Evolutionary conservation across 768 basidiomycete genomes (phyloP).

Genomic region (Pleurotus platypus): DNA sequence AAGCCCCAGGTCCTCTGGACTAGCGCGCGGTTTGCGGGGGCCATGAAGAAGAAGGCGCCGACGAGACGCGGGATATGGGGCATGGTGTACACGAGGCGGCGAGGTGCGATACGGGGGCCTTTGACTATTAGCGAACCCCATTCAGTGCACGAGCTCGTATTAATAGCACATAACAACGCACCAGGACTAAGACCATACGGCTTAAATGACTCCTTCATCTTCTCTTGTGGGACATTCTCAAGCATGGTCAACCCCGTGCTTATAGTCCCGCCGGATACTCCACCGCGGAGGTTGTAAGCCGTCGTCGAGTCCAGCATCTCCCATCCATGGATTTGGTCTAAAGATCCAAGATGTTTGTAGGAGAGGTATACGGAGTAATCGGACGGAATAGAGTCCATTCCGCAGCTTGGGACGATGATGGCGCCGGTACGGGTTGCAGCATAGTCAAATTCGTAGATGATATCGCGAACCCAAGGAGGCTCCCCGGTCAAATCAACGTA

Average conservation of each 20-base stretch:
- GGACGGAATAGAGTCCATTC: slow-evolving; percentile 74
- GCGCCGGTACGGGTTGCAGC: slow-evolving; percentile 65
- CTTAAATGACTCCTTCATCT: slow-evolving; percentile 22
- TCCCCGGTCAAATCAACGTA: slow-evolving; percentile 88
- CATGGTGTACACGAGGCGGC: slow-evolving; percentile 32
- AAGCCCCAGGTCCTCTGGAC: slow-evolving; percentile 48
- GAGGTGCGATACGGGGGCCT: slow-evolving; percentile 11
- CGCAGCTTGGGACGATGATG: slow-evolving; percentile 77
- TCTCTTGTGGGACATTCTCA: slow-evolving; percentile 35
- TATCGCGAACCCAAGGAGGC: slow-evolving; percentile 57
- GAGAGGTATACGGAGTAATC: slow-evolving; percentile 69
- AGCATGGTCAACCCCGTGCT: slow-evolving; percentile 31
- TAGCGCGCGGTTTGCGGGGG: slow-evolving; percentile 32
- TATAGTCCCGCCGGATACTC: slow-evolving; percentile 65
- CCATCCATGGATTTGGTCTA: neutral
- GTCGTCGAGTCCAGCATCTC: slow-evolving; percentile 55
- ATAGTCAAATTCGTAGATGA: slow-evolving; percentile 63
- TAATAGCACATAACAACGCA: slow-evolving; percentile 13
- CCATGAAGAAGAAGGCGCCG: slow-evolving; percentile 41
- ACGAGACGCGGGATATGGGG: slow-evolving; percentile 25
- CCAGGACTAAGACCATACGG: slow-evolving; percentile 35
- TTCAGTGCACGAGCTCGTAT: no score
- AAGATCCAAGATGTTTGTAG: slow-evolving; percentile 53
- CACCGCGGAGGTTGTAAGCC: slow-evolving; percentile 43
- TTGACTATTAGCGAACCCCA: neutral